phyloP scores from a whole-genome alignment of 2,329 filamentous ascomycete genomes.

The Fusarium secorum region DNA sequence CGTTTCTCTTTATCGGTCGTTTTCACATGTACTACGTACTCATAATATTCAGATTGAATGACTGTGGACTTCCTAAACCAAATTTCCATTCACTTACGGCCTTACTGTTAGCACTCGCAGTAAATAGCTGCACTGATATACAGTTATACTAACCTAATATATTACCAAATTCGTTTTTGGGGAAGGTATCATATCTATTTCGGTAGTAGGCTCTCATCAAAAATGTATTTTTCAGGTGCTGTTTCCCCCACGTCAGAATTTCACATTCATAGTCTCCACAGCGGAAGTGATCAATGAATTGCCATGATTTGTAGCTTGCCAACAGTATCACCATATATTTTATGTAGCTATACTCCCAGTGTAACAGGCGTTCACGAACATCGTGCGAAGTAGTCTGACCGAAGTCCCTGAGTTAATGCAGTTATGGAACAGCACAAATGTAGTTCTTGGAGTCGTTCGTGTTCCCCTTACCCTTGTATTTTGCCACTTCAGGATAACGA shows the following conservation, averaged over 20 bases:
- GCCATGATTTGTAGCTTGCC: accelerated
- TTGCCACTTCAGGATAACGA: not conserved
- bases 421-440: not conserved
- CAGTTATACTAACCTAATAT: accelerated
- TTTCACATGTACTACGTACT: not conserved
- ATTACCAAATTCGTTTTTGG: no score
- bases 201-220: not conserved
- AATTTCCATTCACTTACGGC: accelerated
- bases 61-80: accelerated
- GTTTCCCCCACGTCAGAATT: not conserved
- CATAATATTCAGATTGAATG: not conserved
- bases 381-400: accelerated
- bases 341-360: accelerated
- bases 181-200: no score
- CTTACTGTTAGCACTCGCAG: accelerated
- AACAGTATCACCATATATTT: accelerated
- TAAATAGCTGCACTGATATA: not conserved
- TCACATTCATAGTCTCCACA: accelerated
- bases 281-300: accelerated
- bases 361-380: not conserved
- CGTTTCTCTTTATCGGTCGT: accelerated
- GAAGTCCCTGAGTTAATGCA: accelerated
- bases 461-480: not conserved
- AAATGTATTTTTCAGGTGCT: accelerated
- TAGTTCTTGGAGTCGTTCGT: not conserved